Evolutionary conservation across 2,329 filamentous ascomycete species (phyloP).

Genomic region (Colletotrichum sp.): DNA sequence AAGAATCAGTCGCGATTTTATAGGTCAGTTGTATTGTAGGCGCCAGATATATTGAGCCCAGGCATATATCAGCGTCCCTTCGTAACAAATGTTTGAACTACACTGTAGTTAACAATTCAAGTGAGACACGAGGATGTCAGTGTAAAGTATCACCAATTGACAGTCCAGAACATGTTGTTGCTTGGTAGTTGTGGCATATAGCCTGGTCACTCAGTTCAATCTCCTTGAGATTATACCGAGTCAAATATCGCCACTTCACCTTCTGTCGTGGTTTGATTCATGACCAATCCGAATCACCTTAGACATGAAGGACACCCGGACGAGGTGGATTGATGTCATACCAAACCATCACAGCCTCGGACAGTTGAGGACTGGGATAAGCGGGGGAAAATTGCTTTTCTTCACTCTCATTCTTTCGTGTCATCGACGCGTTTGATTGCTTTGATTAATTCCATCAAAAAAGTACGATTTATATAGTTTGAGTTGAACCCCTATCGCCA

Average conservation of each 20-base stretch:
- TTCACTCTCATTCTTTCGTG: not conserved
- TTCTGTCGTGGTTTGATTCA: not conserved
- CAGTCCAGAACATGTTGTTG: not conserved
- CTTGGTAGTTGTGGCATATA: not conserved
- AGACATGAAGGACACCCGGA: not conserved
- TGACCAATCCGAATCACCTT: not conserved
- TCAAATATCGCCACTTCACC: accelerated
- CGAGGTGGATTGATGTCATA: not conserved
- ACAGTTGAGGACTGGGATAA: not conserved
- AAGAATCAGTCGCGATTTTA: not conserved
- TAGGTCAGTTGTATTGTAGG: not conserved
- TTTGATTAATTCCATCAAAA: accelerated
- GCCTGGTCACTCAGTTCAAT: not conserved
- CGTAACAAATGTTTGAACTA: not conserved
- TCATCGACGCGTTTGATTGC: not conserved
- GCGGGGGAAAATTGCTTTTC: accelerated
- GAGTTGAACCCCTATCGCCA: not conserved
- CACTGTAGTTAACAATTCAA: not conserved
- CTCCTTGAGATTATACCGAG: not conserved
- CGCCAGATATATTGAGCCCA: not conserved
- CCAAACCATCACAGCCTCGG: not conserved
- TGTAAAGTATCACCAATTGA: not conserved
- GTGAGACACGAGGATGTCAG: not conserved
- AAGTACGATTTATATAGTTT: not conserved
- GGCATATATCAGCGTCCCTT: accelerated